phyloP scores from a whole-genome alignment of 805 yeast genomes.

The Sugiyamaella smithiae region DNA sequence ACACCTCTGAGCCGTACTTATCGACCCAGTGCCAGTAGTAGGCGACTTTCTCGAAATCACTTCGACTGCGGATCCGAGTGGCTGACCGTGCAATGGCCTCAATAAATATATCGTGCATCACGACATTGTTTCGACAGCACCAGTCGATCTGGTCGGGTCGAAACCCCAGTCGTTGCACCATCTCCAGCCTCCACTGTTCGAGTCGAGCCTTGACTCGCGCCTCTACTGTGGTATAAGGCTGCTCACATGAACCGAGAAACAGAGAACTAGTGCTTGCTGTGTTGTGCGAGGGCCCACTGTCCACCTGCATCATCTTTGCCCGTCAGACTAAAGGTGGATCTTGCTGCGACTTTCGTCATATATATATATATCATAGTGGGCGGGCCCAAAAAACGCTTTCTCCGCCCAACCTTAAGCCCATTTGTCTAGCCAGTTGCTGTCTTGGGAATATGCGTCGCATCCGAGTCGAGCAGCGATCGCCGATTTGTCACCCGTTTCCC shows the following conservation, averaged over 20 bases:
- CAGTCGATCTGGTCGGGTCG: constrained; percentile 24
- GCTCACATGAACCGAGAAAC: constrained; percentile 9
- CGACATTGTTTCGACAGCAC: constrained; percentile 30
- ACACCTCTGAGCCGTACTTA: constrained; percentile 29
- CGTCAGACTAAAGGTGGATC: too few species aligned
- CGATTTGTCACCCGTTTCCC: background rate
- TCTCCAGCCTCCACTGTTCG: constrained; percentile 15
- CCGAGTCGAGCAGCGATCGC: constrained; percentile 6
- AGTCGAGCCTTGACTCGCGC: constrained; percentile 14
- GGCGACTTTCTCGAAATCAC: constrained; percentile 27
- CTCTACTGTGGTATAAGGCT: constrained; percentile 9
- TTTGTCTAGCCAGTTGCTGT: background rate
- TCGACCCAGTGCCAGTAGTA: constrained; percentile 34
- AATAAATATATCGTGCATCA: constrained; percentile 32
- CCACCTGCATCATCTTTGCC: constrained; percentile 8
- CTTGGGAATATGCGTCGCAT: background rate
- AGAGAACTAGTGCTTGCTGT: constrained; percentile 6
- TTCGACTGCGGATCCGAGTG: constrained; percentile 23
- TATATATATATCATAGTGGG: too few species aligned
- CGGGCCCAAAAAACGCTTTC: background rate
- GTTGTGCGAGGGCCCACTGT: background rate
- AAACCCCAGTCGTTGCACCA: constrained; percentile 22
- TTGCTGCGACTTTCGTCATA: too few species aligned
- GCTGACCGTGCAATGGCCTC: constrained; percentile 31
- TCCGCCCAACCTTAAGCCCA: constrained; percentile 5